Conservation (phyloP, 2,329 filamentous ascomycete species). For the Aspergillus eucalypticola region DNA sequence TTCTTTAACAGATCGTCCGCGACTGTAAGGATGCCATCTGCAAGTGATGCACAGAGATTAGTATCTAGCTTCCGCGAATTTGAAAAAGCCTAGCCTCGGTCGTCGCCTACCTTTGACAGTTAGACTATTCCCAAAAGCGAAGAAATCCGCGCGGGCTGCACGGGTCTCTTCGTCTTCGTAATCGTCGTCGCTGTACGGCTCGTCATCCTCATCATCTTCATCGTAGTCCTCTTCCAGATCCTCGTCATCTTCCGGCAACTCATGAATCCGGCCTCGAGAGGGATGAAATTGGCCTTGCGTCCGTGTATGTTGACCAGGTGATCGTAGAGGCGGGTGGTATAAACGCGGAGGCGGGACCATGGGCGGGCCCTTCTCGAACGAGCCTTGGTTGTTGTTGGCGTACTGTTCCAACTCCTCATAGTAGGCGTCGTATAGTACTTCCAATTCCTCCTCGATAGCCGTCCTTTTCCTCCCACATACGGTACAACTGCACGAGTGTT, state of each 20-base stretch:
- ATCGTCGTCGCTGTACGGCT: slow-evolving; percentile 66
- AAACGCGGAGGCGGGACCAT: slow-evolving; percentile 69
- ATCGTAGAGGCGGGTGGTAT: slow-evolving; percentile 57
- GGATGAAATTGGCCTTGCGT: slow-evolving; percentile 61
- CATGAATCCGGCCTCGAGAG: slow-evolving; percentile 70
- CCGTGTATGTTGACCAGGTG: slow-evolving; percentile 60
- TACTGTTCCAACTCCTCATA: slow-evolving; percentile 98
- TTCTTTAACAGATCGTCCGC: slow-evolving; percentile 98
- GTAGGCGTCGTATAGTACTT: slow-evolving; percentile 97
- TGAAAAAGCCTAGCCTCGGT: slow-evolving; percentile 10
- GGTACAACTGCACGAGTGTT: slow-evolving; percentile 97
- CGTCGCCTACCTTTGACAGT: slow-evolving; percentile 74
- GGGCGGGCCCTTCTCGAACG: slow-evolving; percentile 62
- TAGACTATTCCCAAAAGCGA: slow-evolving; percentile 95
- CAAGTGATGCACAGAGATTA: slow-evolving; percentile 48
- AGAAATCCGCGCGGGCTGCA: slow-evolving; percentile 74
- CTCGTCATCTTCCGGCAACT: slow-evolving; percentile 58
- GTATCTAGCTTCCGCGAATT: slow-evolving; percentile 19
- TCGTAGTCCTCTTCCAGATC: slow-evolving; percentile 59
- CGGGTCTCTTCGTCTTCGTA: slow-evolving; percentile 64
- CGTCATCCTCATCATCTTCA: slow-evolving; percentile 70
- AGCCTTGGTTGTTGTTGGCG: slow-evolving; percentile 75
- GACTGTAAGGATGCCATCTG: slow-evolving; percentile 94
- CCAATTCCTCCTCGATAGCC: slow-evolving; percentile 95
- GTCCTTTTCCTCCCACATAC: slow-evolving; percentile 95